phyloP scores from a whole-genome alignment of 345 rosid species.

The Pistacia atlantica region DNA sequence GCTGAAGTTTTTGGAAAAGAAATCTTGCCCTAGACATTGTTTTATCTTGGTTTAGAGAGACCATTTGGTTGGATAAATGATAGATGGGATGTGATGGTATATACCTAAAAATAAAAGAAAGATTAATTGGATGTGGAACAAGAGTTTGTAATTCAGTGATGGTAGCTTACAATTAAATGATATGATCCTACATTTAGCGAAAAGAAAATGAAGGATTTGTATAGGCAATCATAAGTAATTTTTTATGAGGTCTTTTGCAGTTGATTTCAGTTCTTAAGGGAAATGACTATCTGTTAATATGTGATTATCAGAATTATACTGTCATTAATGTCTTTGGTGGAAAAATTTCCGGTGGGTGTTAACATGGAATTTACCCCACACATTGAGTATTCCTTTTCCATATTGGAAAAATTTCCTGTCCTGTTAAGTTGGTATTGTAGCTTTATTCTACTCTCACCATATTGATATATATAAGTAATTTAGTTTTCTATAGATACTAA shows the following conservation, averaged over 20 bases:
- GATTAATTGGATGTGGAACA: background rate
- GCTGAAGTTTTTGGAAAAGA: background rate
- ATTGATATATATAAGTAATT: background rate
- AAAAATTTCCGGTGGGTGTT: too few species aligned
- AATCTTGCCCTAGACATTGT: background rate
- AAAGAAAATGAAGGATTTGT: background rate
- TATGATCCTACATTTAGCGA: background rate
- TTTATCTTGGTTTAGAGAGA: background rate
- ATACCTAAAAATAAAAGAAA: background rate
- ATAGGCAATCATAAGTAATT: background rate
- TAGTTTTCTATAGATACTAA: background rate
- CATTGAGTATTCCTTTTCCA: background rate
- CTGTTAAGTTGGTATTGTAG: background rate
- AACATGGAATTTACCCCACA: background rate
- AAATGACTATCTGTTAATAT: background rate
- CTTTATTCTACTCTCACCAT: background rate
- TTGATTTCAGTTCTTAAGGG: background rate
- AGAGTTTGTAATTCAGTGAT: background rate
- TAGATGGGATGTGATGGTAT: background rate
- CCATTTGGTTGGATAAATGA: background rate
- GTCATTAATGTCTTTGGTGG: background rate
- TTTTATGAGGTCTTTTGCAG: background rate
- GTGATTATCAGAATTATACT: background rate
- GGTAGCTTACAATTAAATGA: too few species aligned
- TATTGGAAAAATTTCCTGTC: background rate